Evolutionary conservation across 2,329 filamentous ascomycete species (phyloP).

Genomic region (Colletotrichum spinosum): DNA sequence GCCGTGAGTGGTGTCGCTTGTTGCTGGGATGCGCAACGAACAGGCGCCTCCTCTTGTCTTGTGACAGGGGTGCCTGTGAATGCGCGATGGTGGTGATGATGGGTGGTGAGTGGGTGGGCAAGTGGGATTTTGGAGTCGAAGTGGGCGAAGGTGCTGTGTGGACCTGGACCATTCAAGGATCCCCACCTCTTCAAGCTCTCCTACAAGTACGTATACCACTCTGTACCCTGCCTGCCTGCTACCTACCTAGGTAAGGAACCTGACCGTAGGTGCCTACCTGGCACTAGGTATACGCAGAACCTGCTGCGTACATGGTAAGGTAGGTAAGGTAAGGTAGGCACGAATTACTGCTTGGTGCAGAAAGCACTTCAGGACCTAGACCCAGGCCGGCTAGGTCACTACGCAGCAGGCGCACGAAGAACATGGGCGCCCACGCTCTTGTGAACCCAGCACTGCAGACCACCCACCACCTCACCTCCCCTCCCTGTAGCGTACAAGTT

Average conservation of each 20-base stretch:
- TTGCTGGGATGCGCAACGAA: conserved; percentile 3
- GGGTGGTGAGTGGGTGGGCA: conserved; percentile 33
- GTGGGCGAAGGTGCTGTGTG: conserved; percentile 20
- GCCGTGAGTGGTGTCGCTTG: conserved; percentile 30
- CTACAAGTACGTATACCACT: not conserved
- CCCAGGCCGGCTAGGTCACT: no score
- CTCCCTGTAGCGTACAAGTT: not conserved
- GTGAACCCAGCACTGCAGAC: no score
- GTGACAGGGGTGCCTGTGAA: conserved; percentile 26
- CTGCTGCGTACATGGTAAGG: no score
- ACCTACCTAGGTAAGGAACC: not conserved
- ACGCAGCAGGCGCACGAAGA: no score
- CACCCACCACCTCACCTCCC: not conserved
- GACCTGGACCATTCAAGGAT: not conserved
- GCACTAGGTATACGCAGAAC: not conserved
- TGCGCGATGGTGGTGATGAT: conserved; percentile 18
- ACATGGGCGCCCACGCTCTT: no score
- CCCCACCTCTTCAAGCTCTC: no score
- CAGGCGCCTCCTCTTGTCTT: conserved; percentile 13
- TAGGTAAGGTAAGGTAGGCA: not conserved
- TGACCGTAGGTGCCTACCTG: not conserved
- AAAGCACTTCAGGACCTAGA: no score
- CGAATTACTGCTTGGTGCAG: no score
- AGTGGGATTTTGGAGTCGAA: conserved; percentile 30
- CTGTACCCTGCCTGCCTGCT: not conserved